Conservation (phyloP, 495 filamentous ascomycete genomes). For the Hyaloscypha hepaticicola region DNA sequence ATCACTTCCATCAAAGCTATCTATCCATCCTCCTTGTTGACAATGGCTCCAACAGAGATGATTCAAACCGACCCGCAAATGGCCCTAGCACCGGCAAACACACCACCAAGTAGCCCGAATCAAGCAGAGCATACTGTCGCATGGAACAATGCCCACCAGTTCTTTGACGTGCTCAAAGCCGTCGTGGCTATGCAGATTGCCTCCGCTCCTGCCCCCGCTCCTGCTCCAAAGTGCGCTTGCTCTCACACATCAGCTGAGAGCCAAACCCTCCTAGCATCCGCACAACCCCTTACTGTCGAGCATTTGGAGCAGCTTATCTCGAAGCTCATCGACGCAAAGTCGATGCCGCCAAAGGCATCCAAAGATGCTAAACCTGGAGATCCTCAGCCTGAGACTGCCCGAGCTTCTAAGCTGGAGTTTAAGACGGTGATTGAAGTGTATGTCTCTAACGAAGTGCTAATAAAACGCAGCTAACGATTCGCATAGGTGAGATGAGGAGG, state of each 20-base stretch:
- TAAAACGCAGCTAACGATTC: not conserved
- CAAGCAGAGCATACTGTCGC: slow-evolving; percentile 10
- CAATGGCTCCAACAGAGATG: slow-evolving; percentile 24
- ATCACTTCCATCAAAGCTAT: slow-evolving; percentile 1
- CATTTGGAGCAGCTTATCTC: slow-evolving; percentile 19
- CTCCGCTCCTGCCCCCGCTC: too few relatives aligned
- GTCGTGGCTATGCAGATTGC: slow-evolving; percentile 17
- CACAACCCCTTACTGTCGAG: slow-evolving; percentile 12
- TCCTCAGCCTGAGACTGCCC: not conserved
- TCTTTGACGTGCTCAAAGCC: slow-evolving; percentile 19
- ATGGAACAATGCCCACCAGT: slow-evolving; percentile 20
- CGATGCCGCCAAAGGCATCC: not conserved
- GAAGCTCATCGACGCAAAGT: slow-evolving; percentile 16
- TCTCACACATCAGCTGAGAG: not conserved
- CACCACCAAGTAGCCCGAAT: slow-evolving; percentile 23
- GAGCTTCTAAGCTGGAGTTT: slow-evolving; percentile 52
- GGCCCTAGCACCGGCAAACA: slow-evolving; percentile 7
- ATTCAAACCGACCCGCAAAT: slow-evolving; percentile 12
- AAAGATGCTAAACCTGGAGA: slow-evolving; percentile 3
- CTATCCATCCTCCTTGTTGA: slow-evolving; percentile 6
- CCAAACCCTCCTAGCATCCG: not conserved
- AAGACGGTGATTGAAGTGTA: slow-evolving; percentile 77
- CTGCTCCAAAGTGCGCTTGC: slow-evolving; percentile 1
- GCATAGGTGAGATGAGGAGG: slow-evolving; percentile 49
- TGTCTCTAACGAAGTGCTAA: not conserved